phyloP scores from a whole-genome alignment of 1,284 basidiomycete species.

The Lentinus polychrous region DNA sequence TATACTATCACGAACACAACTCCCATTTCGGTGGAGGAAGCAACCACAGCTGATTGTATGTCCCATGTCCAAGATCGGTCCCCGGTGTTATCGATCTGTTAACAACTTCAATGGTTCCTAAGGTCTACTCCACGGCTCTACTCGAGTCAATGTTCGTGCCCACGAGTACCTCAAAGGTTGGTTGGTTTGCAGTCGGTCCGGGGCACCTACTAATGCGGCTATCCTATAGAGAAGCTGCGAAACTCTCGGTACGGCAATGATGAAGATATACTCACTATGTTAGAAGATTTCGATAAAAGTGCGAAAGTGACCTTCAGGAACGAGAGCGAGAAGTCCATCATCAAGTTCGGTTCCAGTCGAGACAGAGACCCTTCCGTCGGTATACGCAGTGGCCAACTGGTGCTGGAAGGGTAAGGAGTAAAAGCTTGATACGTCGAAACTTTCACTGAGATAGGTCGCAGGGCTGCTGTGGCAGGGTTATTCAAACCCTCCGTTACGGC shows the following conservation, averaged over 20 bases:
- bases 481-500: conserved; percentile 33
- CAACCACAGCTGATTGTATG: conserved; percentile 36
- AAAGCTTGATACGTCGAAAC: background rate
- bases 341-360: conserved; percentile 33
- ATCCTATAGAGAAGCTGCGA: conserved; percentile 25
- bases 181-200: background rate
- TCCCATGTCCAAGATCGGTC: background rate
- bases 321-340: conserved; percentile 27
- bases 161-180: conserved; percentile 24
- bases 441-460: conserved; percentile 6
- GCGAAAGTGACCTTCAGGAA: conserved; percentile 36
- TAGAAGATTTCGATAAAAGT: conserved; percentile 31
- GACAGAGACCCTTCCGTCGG: conserved; percentile 29
- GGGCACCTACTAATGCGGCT: background rate
- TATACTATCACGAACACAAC: conserved; percentile 28
- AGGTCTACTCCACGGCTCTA: conserved; percentile 23
- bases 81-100: background rate
- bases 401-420: conserved; percentile 28
- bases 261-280: conserved; percentile 30
- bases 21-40: conserved; percentile 29
- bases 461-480: conserved; percentile 28
- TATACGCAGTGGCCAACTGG: conserved; percentile 35
- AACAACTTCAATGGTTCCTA: background rate
- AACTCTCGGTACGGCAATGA: conserved; percentile 28
- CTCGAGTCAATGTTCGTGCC: conserved; percentile 23